Evolutionary conservation across 257 asterid genomes (phyloP).

Genomic region (Paulownia fortunei): DNA sequence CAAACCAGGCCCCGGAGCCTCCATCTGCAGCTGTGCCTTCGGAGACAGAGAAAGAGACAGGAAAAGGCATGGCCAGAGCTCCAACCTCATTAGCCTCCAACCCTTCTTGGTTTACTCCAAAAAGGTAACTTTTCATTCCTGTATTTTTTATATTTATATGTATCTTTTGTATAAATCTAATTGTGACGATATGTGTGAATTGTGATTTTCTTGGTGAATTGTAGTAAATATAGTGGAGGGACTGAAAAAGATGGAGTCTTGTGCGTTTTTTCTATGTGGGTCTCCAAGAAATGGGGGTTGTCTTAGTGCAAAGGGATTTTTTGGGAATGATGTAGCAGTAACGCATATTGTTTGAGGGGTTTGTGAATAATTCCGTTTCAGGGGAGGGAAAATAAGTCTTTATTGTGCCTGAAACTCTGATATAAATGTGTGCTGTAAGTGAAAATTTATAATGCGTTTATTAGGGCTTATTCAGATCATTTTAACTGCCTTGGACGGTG

Average conservation of each 20-base stretch:
- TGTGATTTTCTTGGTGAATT: constrained; percentile 32
- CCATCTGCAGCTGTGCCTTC: constrained; percentile 32
- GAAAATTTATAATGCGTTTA: not conserved
- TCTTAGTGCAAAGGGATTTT: not conserved
- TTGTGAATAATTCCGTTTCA: constrained; percentile 5
- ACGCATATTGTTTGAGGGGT: constrained; percentile 18
- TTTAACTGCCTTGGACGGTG: not conserved
- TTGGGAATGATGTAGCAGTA: constrained; percentile 11
- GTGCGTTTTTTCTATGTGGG: constrained; percentile 21
- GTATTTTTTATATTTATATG: not conserved
- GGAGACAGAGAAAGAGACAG: constrained; percentile 37
- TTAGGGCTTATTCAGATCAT: not conserved
- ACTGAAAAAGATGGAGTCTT: constrained; percentile 15
- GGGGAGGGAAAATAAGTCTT: not conserved
- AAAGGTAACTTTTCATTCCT: constrained; percentile 46
- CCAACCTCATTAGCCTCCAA: constrained; percentile 34
- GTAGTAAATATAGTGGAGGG: not conserved
- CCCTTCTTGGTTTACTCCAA: constrained; percentile 76
- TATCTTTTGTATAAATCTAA: not conserved
- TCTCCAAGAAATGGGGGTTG: constrained; percentile 1
- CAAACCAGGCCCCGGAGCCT: constrained; percentile 20
- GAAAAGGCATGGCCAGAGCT: constrained; percentile 44
- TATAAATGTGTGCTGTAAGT: constrained; percentile 11
- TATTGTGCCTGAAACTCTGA: not conserved
- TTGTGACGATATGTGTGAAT: constrained; percentile 1